A percentile compares a stretch with the other conserved stretches of the same genome.
These are phyloP conservation scores for Thraustochytrium sp. DNA, from an alignment of 352 stramenopile genomes.

Conservation along the genomic window DNA sequence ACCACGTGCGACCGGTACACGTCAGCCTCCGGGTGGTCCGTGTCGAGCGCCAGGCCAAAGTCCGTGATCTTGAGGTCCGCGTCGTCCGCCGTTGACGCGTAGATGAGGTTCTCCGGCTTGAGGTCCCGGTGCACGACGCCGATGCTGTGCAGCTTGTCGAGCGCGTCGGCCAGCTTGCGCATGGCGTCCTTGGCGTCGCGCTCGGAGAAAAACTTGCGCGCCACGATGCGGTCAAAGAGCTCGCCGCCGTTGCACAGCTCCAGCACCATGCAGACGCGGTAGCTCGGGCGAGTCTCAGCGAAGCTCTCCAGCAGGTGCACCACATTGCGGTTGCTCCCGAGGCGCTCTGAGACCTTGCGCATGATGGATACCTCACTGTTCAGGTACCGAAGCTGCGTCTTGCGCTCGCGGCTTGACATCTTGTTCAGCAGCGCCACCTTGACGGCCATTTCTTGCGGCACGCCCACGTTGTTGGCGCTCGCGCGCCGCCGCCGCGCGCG, in stretches of 20 bases:
- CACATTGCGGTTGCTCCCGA: slow-evolving; percentile 4
- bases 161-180: background rate
- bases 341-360: background rate
- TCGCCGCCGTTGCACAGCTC: slow-evolving; percentile 70
- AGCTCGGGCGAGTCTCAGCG: slow-evolving; percentile 65
- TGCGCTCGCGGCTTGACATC: background rate
- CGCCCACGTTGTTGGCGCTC: background rate
- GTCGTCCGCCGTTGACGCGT: slow-evolving; percentile 51
- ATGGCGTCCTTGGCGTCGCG: background rate
- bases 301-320: slow-evolving; percentile 48
- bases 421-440: slow-evolving; percentile 25
- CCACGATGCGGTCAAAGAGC: slow-evolving; percentile 91
- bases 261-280: slow-evolving; percentile 57
- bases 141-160: slow-evolving; percentile 17
- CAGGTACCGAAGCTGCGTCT: slow-evolving; percentile 38
- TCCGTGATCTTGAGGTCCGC: slow-evolving; percentile 49
- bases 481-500: background rate
- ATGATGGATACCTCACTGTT: slow-evolving; percentile 39
- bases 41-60: slow-evolving; percentile 38
- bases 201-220: slow-evolving; percentile 20
- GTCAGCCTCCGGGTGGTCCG: slow-evolving; percentile 11
- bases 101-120: slow-evolving; percentile 43
- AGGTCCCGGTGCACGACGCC: slow-evolving; percentile 38
- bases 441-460: slow-evolving; percentile 1
- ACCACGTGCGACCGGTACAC: slow-evolving; percentile 28